phyloP scores from a whole-genome alignment of 108 stramenopile genomes.

The Cyclotella atomus region DNA sequence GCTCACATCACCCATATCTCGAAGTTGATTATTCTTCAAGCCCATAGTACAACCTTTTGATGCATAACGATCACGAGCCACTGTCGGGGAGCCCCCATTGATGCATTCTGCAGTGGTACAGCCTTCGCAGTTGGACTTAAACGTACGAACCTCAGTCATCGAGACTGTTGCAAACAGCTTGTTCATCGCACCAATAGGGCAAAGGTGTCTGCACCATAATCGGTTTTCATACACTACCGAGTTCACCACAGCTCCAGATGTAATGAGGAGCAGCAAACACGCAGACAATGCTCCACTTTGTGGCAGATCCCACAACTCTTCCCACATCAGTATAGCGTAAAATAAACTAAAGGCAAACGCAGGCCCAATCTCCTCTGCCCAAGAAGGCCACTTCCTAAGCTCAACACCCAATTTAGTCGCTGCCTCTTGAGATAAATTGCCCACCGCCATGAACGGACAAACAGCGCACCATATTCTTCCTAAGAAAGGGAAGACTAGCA shows the following conservation, averaged over 20 bases:
- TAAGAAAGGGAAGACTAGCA: constrained; percentile 44
- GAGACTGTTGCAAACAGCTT: constrained; percentile 41
- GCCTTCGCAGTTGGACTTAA: constrained; percentile 43
- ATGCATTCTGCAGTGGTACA: constrained; percentile 33
- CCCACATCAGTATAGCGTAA: constrained; percentile 47
- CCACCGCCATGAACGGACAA: constrained; percentile 53
- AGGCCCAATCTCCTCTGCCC: constrained; percentile 32
- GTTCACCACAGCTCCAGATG: constrained; percentile 39
- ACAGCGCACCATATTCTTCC: constrained; percentile 47
- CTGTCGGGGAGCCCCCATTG: constrained; percentile 27
- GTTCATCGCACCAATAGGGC: constrained; percentile 48
- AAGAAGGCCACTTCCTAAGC: constrained; percentile 48
- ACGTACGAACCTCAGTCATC: constrained; percentile 40
- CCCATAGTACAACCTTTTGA: constrained; percentile 51
- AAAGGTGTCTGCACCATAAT: constrained; percentile 44
- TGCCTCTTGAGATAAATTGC: constrained; percentile 35
- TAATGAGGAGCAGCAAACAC: constrained; percentile 43
- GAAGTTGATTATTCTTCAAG: constrained; percentile 48
- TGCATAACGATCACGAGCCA: constrained; percentile 27
- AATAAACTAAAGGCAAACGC: constrained; percentile 47
- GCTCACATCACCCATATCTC: not conserved
- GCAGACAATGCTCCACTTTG: constrained; percentile 28
- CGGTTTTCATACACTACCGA: constrained; percentile 36
- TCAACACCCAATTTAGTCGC: constrained; percentile 26
- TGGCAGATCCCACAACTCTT: constrained; percentile 48